Evolutionary conservation across 768 basidiomycete genomes (phyloP).

Genomic region (Naematelia aurantialba): DNA sequence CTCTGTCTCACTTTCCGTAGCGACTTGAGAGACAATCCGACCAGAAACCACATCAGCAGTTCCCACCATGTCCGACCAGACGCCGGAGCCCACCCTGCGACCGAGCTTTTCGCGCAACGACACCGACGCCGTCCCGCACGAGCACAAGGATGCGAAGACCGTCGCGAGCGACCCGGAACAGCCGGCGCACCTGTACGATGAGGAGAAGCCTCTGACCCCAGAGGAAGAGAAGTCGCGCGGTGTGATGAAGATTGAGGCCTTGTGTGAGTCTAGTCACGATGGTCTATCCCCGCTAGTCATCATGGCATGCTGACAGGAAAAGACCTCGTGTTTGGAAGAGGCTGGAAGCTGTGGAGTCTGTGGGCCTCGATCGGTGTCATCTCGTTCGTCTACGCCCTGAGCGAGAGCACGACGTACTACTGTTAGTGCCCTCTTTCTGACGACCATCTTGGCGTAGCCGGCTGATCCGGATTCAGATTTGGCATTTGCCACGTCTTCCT

Average conservation of each 20-base stretch:
- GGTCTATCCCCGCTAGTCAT: background rate
- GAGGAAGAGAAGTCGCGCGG: background rate
- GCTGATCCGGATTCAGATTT: background rate
- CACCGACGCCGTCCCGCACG: too few relatives aligned
- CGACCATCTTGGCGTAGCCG: too few relatives aligned
- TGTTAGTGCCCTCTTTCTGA: background rate
- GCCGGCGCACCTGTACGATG: background rate
- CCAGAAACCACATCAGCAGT: background rate
- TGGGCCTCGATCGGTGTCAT: background rate
- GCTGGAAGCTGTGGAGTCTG: background rate
- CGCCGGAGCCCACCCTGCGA: background rate
- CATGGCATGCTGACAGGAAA: background rate
- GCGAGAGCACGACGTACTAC: background rate
- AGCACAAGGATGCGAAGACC: background rate
- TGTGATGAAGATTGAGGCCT: background rate
- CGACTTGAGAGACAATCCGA: too few relatives aligned
- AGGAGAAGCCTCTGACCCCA: background rate
- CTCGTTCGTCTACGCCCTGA: background rate
- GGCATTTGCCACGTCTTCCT: background rate
- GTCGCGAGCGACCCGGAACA: background rate
- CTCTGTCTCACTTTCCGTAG: too few relatives aligned
- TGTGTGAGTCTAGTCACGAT: background rate
- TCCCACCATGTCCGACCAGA: conserved; percentile 1
- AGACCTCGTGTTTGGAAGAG: conserved; percentile 1
- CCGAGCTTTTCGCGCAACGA: background rate